Evolutionary conservation across 495 filamentous ascomycete genomes (phyloP), one percentile per base, ranked within the genome.

Genomic region (Amphirosellinia nigrospora): DNA sequence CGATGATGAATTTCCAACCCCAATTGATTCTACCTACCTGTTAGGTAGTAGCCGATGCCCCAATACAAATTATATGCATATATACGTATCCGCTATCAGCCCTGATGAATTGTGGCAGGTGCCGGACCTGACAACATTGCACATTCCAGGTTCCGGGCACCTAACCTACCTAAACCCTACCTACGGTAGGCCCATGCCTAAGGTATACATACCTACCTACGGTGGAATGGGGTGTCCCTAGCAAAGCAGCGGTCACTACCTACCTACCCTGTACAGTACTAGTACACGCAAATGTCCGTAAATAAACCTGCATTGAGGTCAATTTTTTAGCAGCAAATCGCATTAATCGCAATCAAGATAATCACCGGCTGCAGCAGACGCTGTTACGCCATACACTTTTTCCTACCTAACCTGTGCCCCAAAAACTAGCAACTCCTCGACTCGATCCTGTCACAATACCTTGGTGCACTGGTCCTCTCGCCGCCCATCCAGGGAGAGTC

Each of bases 341-440:
- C 66, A 69, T 56, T 58, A 66, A 66, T 66, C 64, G 50, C 64
- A 66, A 55, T 58, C 64, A 58, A 65, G 63, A 53, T 53, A 53
- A 28, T 41, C 16, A 63, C 36, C 15, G 4, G 9, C 63, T 19
- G n/a, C 41, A 43, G 19, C n/a, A n/a, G n/a, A n/a, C n/a, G n/a
- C 50, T 58, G 48, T 58, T 66, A 66, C 64, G 55, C 55, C 66
- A 60, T 68, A 41, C 19, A 41, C 13, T 39, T n/a, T n/a, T n/a
- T 60, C 30, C n/a, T 36, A 50, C 26, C 30, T n/a, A 26, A 39
- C 26, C 4, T 53, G 10, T 46, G 39, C n/a, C 32, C 43, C 53
- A n/a, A 53, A 52, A n/a, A n/a, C 32, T 21, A 50, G 16, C 55
- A 39, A 32, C 55, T 50, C 52, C 66, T 60, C 19, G 66, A 58